Base-by-base conservation (phyloP, 2,329 filamentous ascomycete genomes). In the Trichoderma sp. region DNA sequence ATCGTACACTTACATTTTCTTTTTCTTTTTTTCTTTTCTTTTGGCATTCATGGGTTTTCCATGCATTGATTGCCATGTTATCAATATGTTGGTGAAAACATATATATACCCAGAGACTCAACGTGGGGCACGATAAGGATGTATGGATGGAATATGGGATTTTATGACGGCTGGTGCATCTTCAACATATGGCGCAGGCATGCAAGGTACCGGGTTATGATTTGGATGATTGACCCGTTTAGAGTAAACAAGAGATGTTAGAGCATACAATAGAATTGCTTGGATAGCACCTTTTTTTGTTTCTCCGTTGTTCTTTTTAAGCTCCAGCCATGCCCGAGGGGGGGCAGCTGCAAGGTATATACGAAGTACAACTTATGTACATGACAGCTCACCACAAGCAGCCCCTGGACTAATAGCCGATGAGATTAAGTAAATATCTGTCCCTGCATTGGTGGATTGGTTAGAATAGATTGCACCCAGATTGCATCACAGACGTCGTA, bases 121-220 rank as follows among this genome's bases (percentile, higher is more conserved):
- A 72, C 71, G 64, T 70, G 71, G 71, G 47, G 57, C 62, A 72
- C 39, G 36, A 70, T 58, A 58, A 72, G 32, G 67, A 70, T 65
- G n/a, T 47, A 43, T 50, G 58, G 65, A 68, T 50, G 59, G 66
- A 69, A 12, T 57, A 59, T 58, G 17, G 58, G 66, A 64, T 53
- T 64, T 62, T 70, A 50, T 61, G 55, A 39, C n/a, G 55, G 69
- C 66, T 65, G 50, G 66, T 64, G 66, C 67, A 72, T 72, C 68
- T 72, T 72, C 71, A 72, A 72, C 71, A 72, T 69, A 70, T 70
- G 71, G 71, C 66, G 71, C 71, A 72, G 67, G 71, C 67, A 70
- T 71, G 43, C 58, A 32, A 26, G 55, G 57, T 32, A 47, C 7
- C 23, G 70, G 59, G 30, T 34, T 43, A 67, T 39, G 62, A 30